Evolutionary conservation across 345 rosid genomes (phyloP), one percentile per base, ranked within the genome.

Genomic region (Eutrema heterophyllum): DNA sequence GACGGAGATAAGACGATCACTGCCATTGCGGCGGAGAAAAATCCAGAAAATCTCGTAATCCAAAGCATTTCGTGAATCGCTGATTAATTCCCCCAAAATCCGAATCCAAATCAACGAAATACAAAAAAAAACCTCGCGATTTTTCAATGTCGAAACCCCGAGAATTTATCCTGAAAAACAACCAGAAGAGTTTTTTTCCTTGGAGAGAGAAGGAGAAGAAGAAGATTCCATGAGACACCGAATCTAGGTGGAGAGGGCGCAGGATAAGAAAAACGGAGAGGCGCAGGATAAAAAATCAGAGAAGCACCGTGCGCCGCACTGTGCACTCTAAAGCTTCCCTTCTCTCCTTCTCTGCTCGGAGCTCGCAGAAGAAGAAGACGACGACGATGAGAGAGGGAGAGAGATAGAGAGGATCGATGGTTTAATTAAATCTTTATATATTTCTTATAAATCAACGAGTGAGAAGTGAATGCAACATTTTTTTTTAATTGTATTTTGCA

Each of bases 1-100:
- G 89, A 83, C 15, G 89, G 87, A 5, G 87, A 83, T 45, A 86
- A 80, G 4, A 86, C 72, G 46, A 86, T 71, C 68, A 83, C 73
- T 16, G 80, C 80, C 80, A 85, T 59, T n/a, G 75, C 86, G 41
- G 86, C 90, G 2, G 88, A 87, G 83, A 89, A 80, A 63, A 89
- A 77, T 35, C 89, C 86, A 2, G 88, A 84, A 44, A 89, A 79
- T 26, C 87, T 79, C 77, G 83, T 70, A 30, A 84, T 50, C 92
- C 92, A 89, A 12, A 81, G 84, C 95, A 89, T 89, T 69, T 72
- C 80, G 4, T 16, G 66, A 60, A 64, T 70, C 32, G 50, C 56
- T 36, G 35, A 67, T 48, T 30, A 21, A 45, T 60, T 79, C 52
- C 68, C 71, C 27, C 81, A 30, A 32, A 57, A 52, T 41, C 21